Percentiles rank a stretch among this genome's conserved stretches.
Evolutionary conservation across 768 basidiomycete genomes (phyloP).

Genomic region (Rhodotorula paludigena): DNA sequence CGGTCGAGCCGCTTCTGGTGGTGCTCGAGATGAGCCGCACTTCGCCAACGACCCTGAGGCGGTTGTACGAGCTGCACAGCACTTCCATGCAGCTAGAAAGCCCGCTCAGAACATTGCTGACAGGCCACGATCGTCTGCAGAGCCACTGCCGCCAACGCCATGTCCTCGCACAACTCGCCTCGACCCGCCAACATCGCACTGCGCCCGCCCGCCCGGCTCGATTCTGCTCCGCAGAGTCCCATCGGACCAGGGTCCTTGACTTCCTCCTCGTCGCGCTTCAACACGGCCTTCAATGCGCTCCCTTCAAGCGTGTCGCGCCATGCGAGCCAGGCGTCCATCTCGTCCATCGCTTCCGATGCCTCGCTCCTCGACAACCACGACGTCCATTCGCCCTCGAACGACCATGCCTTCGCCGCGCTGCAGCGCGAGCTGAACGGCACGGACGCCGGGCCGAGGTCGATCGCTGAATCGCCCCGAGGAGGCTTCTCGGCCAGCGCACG

Average conservation of each 20-base stretch:
- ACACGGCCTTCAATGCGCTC: constrained; percentile 12
- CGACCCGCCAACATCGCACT: not conserved
- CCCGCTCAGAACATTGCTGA: not conserved
- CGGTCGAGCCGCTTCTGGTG: no score
- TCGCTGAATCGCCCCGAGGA: not conserved
- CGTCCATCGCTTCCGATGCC: constrained; percentile 7
- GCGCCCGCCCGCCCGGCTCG: not conserved
- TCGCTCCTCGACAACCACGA: constrained; percentile 2
- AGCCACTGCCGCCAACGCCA: not conserved
- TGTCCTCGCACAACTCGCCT: not conserved
- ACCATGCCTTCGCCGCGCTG: constrained; percentile 19
- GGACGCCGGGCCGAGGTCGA: not conserved
- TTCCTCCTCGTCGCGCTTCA: constrained; percentile 1
- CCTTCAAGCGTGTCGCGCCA: constrained; percentile 5
- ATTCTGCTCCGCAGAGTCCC: not conserved
- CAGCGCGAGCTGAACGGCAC: constrained; percentile 18
- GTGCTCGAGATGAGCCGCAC: no score
- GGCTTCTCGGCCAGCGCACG: not conserved
- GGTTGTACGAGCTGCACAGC: no score
- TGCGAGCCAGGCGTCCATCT: constrained; percentile 6
- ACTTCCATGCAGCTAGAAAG: no score
- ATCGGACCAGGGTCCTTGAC: not conserved
- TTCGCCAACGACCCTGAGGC: no score
- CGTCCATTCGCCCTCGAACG: not conserved
- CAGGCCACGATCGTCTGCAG: not conserved